Evolutionary conservation across 805 yeast species (phyloP).

Genomic region (Zygosaccharomyces siamensis): DNA sequence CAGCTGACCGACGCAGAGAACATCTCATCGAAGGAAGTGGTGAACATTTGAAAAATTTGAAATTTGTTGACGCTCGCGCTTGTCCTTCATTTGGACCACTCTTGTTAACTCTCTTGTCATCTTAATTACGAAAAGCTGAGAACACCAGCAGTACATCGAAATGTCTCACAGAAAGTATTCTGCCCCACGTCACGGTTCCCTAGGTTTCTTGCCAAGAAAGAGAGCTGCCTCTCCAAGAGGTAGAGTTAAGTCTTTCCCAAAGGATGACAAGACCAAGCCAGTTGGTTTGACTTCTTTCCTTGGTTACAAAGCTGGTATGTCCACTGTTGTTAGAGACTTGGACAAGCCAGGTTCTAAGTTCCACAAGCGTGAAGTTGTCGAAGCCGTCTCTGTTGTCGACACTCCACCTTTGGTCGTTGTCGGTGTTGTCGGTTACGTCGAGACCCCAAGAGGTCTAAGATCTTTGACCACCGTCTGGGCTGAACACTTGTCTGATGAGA

Average conservation of each 20-base stretch:
- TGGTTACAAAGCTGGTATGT: slow-evolving; percentile 99
- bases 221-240: slow-evolving; percentile 98
- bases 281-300: slow-evolving; percentile 99
- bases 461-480: slow-evolving; percentile 99
- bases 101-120: background rate
- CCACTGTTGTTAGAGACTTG: slow-evolving; percentile 99
- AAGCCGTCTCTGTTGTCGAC: slow-evolving; percentile 99
- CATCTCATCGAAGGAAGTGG: background rate
- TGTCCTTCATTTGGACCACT: background rate
- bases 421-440: slow-evolving; percentile 99
- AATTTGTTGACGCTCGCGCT: no score
- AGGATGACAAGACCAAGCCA: slow-evolving; percentile 95
- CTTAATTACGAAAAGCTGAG: background rate
- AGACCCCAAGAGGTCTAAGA: slow-evolving; percentile 99
- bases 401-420: slow-evolving; percentile 98
- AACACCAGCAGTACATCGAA: slow-evolving; percentile 6
- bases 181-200: slow-evolving; percentile 99
- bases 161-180: slow-evolving; percentile 99
- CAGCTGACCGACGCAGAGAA: background rate
- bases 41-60: no score
- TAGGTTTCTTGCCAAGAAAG: slow-evolving; percentile 99
- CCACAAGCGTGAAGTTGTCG: slow-evolving; percentile 99
- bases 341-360: slow-evolving; percentile 99
- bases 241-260: slow-evolving; percentile 98
- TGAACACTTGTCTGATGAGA: slow-evolving; percentile 98